Evolutionary conservation across 768 basidiomycete genomes (phyloP), one percentile per base, ranked within the genome.

Genomic region (Serendipita sp.): DNA sequence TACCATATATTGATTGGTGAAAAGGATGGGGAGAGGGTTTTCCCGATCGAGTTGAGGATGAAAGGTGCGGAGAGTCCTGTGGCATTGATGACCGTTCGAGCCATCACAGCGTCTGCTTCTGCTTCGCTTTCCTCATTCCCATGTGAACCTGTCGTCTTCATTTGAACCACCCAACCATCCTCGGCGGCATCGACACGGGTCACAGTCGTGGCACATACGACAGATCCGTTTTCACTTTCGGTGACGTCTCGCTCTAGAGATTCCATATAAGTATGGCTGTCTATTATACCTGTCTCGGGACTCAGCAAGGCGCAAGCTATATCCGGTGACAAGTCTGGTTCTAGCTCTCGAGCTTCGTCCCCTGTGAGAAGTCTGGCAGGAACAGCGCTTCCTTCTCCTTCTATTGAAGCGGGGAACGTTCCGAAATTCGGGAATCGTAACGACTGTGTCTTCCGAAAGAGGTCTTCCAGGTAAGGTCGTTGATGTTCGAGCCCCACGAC

Each of bases 151-250:
- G 70, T 70, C 8, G 87, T 86, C 30, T 84, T 78, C 3, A 81
- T 81, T 73, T 96, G 93, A 7, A 96, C 86, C 18, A 94, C 84
- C 93, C 93, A 97, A 1, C 94, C 92, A 18, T 79, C 76, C 56
- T 79, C 79, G n/a, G 73, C 69, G 23, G 81, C 82, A 71, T 99
- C 96, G 3, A 99, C 79, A 35, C 96, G 83, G 16, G 95, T 91
- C 35, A 90, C 90, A 16, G 79, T 79, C 0, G 93, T 95, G 3
- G 84, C 84, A 69, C 84, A 86, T 1, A 85, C 88, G 8, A 96
- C 75, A 62, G 86, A 80, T 3, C 85, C 86, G 13, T 74, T 78
- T 44, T 84, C 86, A 2, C 84, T 81, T 3, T 91, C 85, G 16
- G 75, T 73, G 63, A 98, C 84, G 63, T 96, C 90, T 70, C 80